Conservation (phyloP, 768 basidiomycete species). For the Leccinum fibrillosum region DNA sequence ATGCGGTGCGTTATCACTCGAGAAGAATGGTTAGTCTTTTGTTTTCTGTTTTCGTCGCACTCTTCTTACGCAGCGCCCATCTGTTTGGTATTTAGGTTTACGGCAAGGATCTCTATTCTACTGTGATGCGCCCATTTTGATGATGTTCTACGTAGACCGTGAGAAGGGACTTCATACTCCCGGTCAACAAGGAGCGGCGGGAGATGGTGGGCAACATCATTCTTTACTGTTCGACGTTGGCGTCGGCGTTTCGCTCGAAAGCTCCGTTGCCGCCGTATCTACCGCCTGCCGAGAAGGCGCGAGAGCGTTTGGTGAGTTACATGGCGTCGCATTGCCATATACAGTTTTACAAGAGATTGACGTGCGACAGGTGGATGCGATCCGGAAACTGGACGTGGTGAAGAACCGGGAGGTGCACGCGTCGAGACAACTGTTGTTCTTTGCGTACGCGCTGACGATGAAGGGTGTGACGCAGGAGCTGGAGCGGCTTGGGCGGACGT, state of each 20-base stretch:
- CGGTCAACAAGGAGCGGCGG: slow-evolving; percentile 83
- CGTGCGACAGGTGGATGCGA: slow-evolving; percentile 64
- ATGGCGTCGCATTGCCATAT: neutral
- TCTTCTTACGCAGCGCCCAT: slow-evolving; percentile 6
- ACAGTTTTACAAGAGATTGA: neutral
- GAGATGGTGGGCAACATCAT: slow-evolving; percentile 97
- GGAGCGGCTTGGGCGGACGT: slow-evolving; percentile 71
- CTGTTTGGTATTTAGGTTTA: slow-evolving; percentile 53
- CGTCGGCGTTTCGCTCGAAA: slow-evolving; percentile 78
- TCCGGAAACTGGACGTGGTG: slow-evolving; percentile 85
- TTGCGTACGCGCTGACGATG: slow-evolving; percentile 93
- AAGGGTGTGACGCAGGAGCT: slow-evolving; percentile 90
- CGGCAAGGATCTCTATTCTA: slow-evolving; percentile 40
- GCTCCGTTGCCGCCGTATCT: slow-evolving; percentile 95
- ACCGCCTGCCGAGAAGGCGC: slow-evolving; percentile 85
- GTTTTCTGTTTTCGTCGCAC: slow-evolving; percentile 1
- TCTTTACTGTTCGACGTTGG: slow-evolving; percentile 78
- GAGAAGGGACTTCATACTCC: slow-evolving; percentile 81
- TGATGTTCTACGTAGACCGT: slow-evolving; percentile 52
- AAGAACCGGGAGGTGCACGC: slow-evolving; percentile 75
- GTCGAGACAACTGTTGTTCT: slow-evolving; percentile 85
- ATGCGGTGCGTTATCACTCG: slow-evolving; percentile 97
- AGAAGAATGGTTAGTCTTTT: slow-evolving; percentile 75
- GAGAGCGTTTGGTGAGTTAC: slow-evolving; percentile 65
- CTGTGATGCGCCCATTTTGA: neutral